phyloP scores from a whole-genome alignment of 306 rosid species.

The Prunus armeniaca region DNA sequence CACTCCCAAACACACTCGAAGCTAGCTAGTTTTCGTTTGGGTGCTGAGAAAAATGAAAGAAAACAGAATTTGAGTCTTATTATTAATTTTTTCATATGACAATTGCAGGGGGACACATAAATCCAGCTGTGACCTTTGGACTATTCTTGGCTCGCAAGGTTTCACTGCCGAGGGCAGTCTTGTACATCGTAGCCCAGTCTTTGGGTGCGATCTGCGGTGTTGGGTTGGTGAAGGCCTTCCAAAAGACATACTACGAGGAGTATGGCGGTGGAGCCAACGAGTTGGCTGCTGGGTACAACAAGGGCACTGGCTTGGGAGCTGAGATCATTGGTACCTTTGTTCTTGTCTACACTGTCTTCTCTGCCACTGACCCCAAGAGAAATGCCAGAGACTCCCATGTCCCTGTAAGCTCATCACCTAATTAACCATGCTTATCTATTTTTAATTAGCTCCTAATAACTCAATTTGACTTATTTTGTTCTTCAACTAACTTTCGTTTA shows the following conservation, averaged over 20 bases:
- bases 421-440: not conserved
- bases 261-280: conserved; percentile 67
- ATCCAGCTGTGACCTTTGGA: conserved; percentile 92
- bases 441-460: too few relatives aligned
- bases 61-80: not conserved
- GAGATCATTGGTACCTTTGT: conserved; percentile 96
- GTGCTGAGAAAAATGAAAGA: not conserved
- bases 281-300: conserved; percentile 46
- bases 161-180: conserved; percentile 61
- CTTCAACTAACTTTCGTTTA: not conserved
- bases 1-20: not conserved
- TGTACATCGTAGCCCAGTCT: conserved; percentile 74
- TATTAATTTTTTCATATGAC: not conserved
- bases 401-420: conserved; percentile 56
- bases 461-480: too few relatives aligned
- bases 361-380: conserved; percentile 95
- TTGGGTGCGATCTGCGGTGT: conserved; percentile 75
- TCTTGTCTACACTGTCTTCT: conserved; percentile 94
- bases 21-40: not conserved
- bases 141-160: conserved; percentile 72
- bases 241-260: conserved; percentile 43
- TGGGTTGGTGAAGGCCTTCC: conserved; percentile 82
- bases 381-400: conserved; percentile 92
- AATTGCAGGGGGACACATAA: conserved; percentile 78
- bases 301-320: conserved; percentile 82